These are phyloP conservation scores for Nemania diffusa DNA, from an alignment of 2,329 filamentous ascomycete species.

Conservation along the genomic window DNA sequence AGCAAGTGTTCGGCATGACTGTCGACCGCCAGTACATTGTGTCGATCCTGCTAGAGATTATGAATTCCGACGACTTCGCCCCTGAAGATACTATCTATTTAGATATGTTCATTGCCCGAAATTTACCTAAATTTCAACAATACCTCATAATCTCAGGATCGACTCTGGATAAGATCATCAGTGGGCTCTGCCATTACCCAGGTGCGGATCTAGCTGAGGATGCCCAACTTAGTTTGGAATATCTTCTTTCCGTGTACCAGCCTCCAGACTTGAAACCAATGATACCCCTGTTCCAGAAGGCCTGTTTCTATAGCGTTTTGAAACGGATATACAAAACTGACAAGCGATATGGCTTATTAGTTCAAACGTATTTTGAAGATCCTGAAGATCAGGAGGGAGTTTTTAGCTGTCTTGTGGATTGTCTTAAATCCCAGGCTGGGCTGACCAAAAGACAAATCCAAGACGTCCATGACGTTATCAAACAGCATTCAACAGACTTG, in stretches of 20 bases:
- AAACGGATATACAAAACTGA: constrained; percentile 88
- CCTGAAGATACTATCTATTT: constrained; percentile 89
- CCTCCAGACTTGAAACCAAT: constrained; percentile 82
- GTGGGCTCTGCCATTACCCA: constrained; percentile 86
- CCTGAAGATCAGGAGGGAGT: constrained; percentile 77
- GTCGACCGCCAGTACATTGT: constrained; percentile 94
- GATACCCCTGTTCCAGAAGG: constrained; percentile 80
- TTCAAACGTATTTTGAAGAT: constrained; percentile 88
- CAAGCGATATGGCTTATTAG: constrained; percentile 79
- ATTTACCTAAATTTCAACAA: constrained; percentile 95
- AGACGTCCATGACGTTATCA: constrained; percentile 75
- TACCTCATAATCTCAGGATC: constrained; percentile 92
- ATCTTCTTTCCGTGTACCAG: constrained; percentile 91
- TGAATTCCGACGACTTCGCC: constrained; percentile 81
- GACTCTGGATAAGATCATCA: constrained; percentile 81
- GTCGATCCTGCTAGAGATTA: constrained; percentile 89
- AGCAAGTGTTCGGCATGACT: constrained; percentile 74
- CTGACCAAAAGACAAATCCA: constrained; percentile 76
- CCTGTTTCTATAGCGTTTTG: constrained; percentile 88
- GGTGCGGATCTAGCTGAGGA: constrained; percentile 85
- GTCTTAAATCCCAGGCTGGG: constrained; percentile 71
- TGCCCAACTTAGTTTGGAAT: constrained; percentile 96
- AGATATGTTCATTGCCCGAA: constrained; percentile 98
- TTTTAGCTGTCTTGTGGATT: constrained; percentile 82
- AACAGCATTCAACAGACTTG: constrained; percentile 72